These are phyloP conservation scores for Chalara sp. DNA, from an alignment of 2,329 filamentous ascomycete species.

Conservation along the genomic window DNA sequence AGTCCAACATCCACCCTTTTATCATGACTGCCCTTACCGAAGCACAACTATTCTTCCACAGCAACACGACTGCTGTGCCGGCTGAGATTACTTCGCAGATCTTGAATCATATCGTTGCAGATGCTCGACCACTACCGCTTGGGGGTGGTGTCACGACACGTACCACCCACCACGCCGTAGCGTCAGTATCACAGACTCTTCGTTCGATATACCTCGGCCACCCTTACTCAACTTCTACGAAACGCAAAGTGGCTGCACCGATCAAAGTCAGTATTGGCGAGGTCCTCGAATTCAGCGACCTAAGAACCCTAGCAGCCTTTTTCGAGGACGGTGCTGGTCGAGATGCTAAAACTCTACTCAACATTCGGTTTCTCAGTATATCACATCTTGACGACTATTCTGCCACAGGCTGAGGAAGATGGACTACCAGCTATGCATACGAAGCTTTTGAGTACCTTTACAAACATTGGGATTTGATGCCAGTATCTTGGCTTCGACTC, in stretches of 20 bases:
- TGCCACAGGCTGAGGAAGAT: conserved; percentile 3
- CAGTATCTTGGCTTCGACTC: conserved; percentile 12
- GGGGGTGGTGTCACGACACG: background rate
- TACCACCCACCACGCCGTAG: background rate
- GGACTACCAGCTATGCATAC: conserved; percentile 11
- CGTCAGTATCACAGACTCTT: background rate
- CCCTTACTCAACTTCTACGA: background rate
- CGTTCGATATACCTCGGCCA: background rate
- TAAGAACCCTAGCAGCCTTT: conserved; percentile 5
- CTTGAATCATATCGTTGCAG: conserved; percentile 7
- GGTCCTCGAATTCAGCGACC: conserved; percentile 7
- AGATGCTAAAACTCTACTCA: background rate
- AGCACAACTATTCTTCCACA: conserved; percentile 1
- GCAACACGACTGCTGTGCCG: conserved; percentile 8
- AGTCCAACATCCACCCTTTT: too few species aligned
- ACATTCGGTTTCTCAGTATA: background rate
- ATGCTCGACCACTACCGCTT: conserved; percentile 5
- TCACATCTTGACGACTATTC: background rate
- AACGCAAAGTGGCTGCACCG: background rate
- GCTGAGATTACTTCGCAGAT: conserved; percentile 10
- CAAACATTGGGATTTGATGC: conserved; percentile 3
- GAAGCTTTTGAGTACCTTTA: conserved; percentile 13
- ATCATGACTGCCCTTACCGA: background rate
- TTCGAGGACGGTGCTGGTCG: conserved; percentile 8
- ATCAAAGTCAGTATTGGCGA: conserved; percentile 10